phyloP scores from a whole-genome alignment of 768 basidiomycete genomes.

The Suillus hirtellus region DNA sequence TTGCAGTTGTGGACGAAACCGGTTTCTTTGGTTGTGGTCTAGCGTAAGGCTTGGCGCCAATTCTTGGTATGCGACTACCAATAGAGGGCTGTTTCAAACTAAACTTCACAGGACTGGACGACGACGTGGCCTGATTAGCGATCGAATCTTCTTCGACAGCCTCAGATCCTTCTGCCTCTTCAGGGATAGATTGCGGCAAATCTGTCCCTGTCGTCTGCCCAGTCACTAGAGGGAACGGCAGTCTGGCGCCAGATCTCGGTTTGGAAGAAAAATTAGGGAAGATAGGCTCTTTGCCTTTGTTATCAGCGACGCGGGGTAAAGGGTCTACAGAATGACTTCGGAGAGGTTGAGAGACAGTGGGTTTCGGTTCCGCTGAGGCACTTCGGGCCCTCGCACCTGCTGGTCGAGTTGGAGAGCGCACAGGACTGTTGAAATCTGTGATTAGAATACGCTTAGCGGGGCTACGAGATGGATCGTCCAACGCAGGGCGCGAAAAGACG shows the following conservation, averaged over 20 bases:
- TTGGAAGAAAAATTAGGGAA: slow-evolving; percentile 20
- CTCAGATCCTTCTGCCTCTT: slow-evolving; percentile 28
- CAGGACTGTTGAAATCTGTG: slow-evolving; percentile 30
- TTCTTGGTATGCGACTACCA: slow-evolving; percentile 64
- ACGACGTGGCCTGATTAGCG: slow-evolving; percentile 17
- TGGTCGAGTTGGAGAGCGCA: slow-evolving; percentile 26
- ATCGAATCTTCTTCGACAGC: slow-evolving; percentile 14
- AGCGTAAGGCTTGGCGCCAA: slow-evolving; percentile 58
- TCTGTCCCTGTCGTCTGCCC: slow-evolving; percentile 21
- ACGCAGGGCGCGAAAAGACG: slow-evolving; percentile 43
- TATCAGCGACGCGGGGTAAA: slow-evolving; percentile 12
- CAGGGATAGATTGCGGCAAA: slow-evolving; percentile 33
- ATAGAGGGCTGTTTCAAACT: slow-evolving; percentile 45
- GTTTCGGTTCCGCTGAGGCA: slow-evolving; percentile 37
- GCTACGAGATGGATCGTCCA: slow-evolving; percentile 39
- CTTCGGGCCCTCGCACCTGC: slow-evolving; percentile 28
- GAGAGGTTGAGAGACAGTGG: slow-evolving; percentile 13
- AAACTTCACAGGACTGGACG: slow-evolving; percentile 38
- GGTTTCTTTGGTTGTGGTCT: slow-evolving; percentile 31
- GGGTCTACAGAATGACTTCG: slow-evolving; percentile 36
- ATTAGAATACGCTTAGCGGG: slow-evolving; percentile 36
- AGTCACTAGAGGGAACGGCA: slow-evolving; percentile 32
- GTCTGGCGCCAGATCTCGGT: slow-evolving; percentile 16
- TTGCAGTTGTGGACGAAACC: background rate
- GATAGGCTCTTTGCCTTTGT: slow-evolving; percentile 20